Evolutionary conservation across 1,139 yeast species (phyloP), one percentile per base, ranked within the genome.

Genomic region (Hyphopichia burtonii): DNA sequence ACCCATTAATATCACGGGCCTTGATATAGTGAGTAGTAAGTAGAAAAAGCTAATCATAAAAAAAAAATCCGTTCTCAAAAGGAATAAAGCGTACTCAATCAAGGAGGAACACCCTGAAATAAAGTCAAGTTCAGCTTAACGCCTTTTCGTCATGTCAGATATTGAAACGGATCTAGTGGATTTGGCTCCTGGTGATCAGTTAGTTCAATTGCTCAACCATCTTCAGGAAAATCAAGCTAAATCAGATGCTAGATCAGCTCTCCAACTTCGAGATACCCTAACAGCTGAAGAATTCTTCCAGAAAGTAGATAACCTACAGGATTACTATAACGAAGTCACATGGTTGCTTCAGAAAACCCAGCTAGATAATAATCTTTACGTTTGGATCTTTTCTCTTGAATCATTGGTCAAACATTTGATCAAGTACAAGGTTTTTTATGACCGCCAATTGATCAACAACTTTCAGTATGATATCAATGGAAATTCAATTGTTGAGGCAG

Each of bases 371-470:
- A 59, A 61, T 40, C 52, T 51, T n/a, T 37, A 44, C 17, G 42
- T 58, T 15, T 62, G 66, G 66, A 25, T 59, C 7, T 38, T 50
- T 3, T 42, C 51, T n/a, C 28, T 58, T n/a, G 48, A 51, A 16
- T 37, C 39, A 17, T 38, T 55, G 32, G 44, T 45, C 4, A 38
- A 41, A 1, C 45, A 40, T 19, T 31, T 57, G 23, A 41, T 44
- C 10, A 39, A 39, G n/a, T 53, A 37, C 39, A 49, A 48, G 15
- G 2, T 46, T 37, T 33, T 53, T 44, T 38, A 44, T 42, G 34
- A 36, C 18, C 25, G 17, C 14, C 36, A 20, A 14, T 17, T 34
- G 15, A 9, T 38, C 8, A 34, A 33, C 22, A 34, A 34, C 30
- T 19, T 34, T 15, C 28, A 38, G 11, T 19, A 22, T 11, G 34